Percentiles rank a stretch among this genome's conserved stretches.
These are phyloP conservation scores for Pythium grandisporangium DNA, from an alignment of 352 stramenopile genomes.

Conservation along the genomic window DNA sequence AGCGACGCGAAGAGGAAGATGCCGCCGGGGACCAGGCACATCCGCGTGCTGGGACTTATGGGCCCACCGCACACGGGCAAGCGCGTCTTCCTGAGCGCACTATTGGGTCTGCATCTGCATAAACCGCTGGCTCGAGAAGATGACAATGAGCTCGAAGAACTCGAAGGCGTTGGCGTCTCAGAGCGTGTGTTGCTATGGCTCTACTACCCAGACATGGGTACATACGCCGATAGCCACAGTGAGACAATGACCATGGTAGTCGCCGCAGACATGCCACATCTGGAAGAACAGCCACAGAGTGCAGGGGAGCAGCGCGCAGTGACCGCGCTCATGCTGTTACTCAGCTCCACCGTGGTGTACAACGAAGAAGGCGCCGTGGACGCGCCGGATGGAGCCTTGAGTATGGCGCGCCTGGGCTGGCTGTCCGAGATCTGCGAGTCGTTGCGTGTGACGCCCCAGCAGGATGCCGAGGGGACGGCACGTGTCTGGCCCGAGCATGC, in stretches of 20 bases:
- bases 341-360: constrained; percentile 51
- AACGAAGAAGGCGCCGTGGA: constrained; percentile 45
- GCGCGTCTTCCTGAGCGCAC: constrained; percentile 30
- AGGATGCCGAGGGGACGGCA: constrained; percentile 38
- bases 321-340: constrained; percentile 36
- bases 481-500: constrained; percentile 37
- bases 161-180: too few relatives aligned
- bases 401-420: constrained; percentile 42
- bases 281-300: constrained; percentile 5
- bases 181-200: constrained; percentile 37
- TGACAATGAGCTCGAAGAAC: neutral
- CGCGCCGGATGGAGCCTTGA: too few relatives aligned
- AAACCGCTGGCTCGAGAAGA: too few relatives aligned
- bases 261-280: constrained; percentile 1
- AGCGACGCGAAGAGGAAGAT: too few relatives aligned
- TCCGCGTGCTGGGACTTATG: constrained; percentile 37
- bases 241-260: constrained; percentile 11
- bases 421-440: constrained; percentile 20
- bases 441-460: constrained; percentile 40
- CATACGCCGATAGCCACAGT: neutral
- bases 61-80: constrained; percentile 28
- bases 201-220: constrained; percentile 9
- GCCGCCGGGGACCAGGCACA: constrained; percentile 1
- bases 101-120: constrained; percentile 21
- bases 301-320: neutral